phyloP scores from a whole-genome alignment of 2,329 filamentous ascomycete genomes.

The Calonectria henricotiae region DNA sequence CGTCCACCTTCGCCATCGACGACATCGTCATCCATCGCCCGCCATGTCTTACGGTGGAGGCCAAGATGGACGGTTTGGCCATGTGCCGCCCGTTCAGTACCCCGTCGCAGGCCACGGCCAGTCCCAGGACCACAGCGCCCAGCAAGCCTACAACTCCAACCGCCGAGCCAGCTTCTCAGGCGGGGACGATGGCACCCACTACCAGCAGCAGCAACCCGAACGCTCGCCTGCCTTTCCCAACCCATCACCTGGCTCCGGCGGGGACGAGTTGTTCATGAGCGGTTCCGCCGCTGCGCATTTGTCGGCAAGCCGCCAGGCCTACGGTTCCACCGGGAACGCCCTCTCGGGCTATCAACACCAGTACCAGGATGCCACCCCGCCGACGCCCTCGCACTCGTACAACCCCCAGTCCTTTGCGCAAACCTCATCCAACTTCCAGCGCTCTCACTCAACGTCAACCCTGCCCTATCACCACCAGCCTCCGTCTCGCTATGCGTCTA shows the following conservation, averaged over 20 bases:
- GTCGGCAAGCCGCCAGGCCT: slow-evolving; percentile 52
- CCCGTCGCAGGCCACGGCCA: slow-evolving; percentile 64
- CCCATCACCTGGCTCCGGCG: slow-evolving; percentile 45
- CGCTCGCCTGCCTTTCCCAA: slow-evolving; percentile 47
- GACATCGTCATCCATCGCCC: slow-evolving; percentile 33
- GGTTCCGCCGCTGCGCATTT: slow-evolving; percentile 58
- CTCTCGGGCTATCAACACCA: slow-evolving; percentile 70
- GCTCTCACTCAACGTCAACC: slow-evolving; percentile 69
- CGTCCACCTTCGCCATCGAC: slow-evolving; percentile 36
- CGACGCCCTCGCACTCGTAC: slow-evolving; percentile 71
- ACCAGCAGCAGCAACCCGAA: slow-evolving; percentile 57
- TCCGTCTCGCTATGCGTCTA: slow-evolving; percentile 60
- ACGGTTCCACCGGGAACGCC: slow-evolving; percentile 65
- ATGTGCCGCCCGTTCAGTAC: slow-evolving; percentile 78
- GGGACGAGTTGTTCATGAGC: slow-evolving; percentile 78
- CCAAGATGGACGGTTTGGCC: slow-evolving; percentile 76
- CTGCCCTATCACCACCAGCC: slow-evolving; percentile 66
- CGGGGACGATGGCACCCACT: slow-evolving; percentile 79
- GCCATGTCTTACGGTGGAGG: slow-evolving; percentile 77
- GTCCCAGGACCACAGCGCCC: slow-evolving; percentile 56
- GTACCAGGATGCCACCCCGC: slow-evolving; percentile 65
- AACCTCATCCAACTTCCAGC: slow-evolving; percentile 54
- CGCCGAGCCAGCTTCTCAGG: slow-evolving; percentile 82
- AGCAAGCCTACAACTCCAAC: slow-evolving; percentile 59
- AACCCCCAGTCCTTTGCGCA: slow-evolving; percentile 79